Base-by-base conservation (phyloP, 2,329 filamentous ascomycete species). In the Diplodia intermedia region DNA sequence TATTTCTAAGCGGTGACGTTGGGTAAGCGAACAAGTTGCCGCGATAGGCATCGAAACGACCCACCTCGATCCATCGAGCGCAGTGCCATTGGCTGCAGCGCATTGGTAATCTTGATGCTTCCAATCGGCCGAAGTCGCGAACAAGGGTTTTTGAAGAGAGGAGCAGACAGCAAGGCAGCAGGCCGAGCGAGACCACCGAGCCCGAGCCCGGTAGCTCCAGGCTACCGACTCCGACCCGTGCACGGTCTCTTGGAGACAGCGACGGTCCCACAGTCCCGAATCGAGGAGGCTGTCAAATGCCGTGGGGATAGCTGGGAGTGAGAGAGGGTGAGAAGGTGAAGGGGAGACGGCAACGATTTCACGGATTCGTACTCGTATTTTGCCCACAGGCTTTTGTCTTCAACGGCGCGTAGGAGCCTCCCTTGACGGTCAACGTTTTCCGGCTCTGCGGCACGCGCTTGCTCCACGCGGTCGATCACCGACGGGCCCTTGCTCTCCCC, bases 1-100 rank as follows among this genome's bases (percentile, higher is more conserved):
- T 33, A 60, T 60, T 67, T 56, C 53, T 67, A 60, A 53, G 65
- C 65, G 47, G 65, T 60, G 65, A 53, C 65, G 65, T 67, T 53
- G 54, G 29, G 29, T 18, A 18, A 18, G 31, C 54, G 47, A 52
- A 60, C 52, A 67, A 67, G 43, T 43, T 60, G 65, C 54, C 31
- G 65, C 31, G 47, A 52, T 63, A 63, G 43, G 57, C 26, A 49
- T 26, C n/a, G n/a, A 12, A 26, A 31, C 50, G 40, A 14, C 23
- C 56, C 56, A 61, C 56, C 18, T 47, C n/a, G 60, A 63, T 63
- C 60, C 60, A 38, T 49, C 60, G 7, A 49, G 55, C 11, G 23
- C 15, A 38, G 29, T 26, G 26, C 26, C 57, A 49, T 20, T 49
- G 40, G 60, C 18, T 15, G 31, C 23, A 47, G 26, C n/a, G 60